Evolutionary conservation across 257 asterid species (phyloP), one percentile per base, ranked within the genome.

Genomic region (Mitragyna speciosa): DNA sequence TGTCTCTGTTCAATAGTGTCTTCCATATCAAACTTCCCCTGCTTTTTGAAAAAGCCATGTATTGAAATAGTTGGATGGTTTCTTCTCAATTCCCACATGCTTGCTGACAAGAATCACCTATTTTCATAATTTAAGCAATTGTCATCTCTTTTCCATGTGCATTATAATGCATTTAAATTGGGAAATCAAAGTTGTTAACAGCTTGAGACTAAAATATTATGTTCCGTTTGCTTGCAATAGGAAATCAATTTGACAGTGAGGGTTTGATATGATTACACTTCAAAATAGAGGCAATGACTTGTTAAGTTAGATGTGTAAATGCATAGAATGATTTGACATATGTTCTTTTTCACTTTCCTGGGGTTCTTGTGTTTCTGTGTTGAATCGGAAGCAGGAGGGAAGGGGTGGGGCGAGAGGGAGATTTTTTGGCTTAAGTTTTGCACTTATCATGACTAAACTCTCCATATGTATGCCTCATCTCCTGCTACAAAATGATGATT

Each of bases 181-280:
- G 66, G 70, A 65, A 28, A 65, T 59, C 20, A 3, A 64, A 39
- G 22, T 59, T 31, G 79, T 41, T 61, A 47, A 59, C 12, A 58
- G 64, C 64, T 56, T 58, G 28, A 58, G 65, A 58, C 65, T 6
- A 22, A 54, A 19, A 20, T 4, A 24, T 51, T 75, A 1, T 24
- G 10, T 59, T 39, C 41, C 7, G 54, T 68, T 16, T 36, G 20
- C 36, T 33, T 12, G 22, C 33, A 58, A 74, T 33, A 74, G 54
- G 36, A 73, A 74, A 52, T 54, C n/a, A 19, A 19, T 20, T 19
- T 54, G n/a, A 20, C n/a, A 19, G 61, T 58, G 30, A 10, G 65
- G 65, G 39, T 24, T 58, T 75, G 58, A 20, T 52, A n/a, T 74
- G 78, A 30, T 43, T 48, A 47, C 73, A 47, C 47, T 63, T 59